Conservation (phyloP, 1,139 yeast genomes). For the Casaregolazyma suthepensis region DNA sequence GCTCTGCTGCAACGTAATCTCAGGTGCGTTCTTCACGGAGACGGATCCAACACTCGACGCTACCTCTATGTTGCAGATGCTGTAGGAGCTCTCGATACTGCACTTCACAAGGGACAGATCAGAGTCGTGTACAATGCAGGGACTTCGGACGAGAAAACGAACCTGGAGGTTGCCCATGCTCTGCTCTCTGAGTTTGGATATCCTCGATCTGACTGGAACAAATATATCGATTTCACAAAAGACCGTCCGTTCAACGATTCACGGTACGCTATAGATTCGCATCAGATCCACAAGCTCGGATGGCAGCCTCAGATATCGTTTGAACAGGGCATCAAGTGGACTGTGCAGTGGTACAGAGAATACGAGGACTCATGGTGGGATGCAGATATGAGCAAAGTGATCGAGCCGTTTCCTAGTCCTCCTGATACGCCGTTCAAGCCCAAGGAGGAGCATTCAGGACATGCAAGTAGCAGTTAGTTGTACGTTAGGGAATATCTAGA, state of each 20-base stretch:
- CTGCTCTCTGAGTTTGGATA: slow-evolving; percentile 29
- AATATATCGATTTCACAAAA: slow-evolving; percentile 33
- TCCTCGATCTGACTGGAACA: slow-evolving; percentile 15
- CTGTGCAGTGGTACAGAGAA: slow-evolving; percentile 33
- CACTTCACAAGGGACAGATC: slow-evolving; percentile 31
- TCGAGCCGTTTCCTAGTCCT: slow-evolving; percentile 26
- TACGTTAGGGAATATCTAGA: too few species aligned
- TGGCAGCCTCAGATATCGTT: slow-evolving; percentile 43
- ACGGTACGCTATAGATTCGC: slow-evolving; percentile 41
- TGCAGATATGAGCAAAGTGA: slow-evolving; percentile 19
- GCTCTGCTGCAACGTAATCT: slow-evolving; percentile 27
- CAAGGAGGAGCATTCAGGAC: slow-evolving; percentile 3
- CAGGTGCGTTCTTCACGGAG: slow-evolving; percentile 42
- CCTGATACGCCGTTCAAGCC: slow-evolving; percentile 7
- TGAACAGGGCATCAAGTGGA: slow-evolving; percentile 34
- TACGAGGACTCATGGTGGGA: slow-evolving; percentile 33
- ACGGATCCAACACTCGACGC: slow-evolving; percentile 42
- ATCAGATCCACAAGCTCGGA: slow-evolving; percentile 39
- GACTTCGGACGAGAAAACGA: slow-evolving; percentile 41
- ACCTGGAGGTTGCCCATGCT: slow-evolving; percentile 31
- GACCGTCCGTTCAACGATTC: slow-evolving; percentile 51
- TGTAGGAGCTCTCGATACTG: slow-evolving; percentile 38
- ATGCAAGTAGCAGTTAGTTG: neutral
- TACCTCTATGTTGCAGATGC: slow-evolving; percentile 49
- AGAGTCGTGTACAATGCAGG: slow-evolving; percentile 47